Base-by-base conservation (phyloP, 2,329 filamentous ascomycete species). In the Fusarium beomiforme region DNA sequence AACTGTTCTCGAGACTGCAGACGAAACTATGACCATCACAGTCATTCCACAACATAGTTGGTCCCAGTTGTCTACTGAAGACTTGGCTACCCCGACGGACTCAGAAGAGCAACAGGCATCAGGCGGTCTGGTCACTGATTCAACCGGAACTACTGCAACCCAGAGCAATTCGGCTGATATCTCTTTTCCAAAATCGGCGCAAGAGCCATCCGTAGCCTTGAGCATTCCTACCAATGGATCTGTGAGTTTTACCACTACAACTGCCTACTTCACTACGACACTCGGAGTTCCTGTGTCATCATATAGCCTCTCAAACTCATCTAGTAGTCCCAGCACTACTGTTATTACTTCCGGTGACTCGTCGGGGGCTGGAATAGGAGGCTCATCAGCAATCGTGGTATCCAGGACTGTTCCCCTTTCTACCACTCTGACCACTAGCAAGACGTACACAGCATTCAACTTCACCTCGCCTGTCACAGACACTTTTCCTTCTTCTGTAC, bases 181-280 rank as follows among this genome's bases (percentile, higher is more conserved):
- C n/a, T 37, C 33, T 14, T 36, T 33, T 10, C 49, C 46, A 8
- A 29, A 43, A 16, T 36, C 31, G n/a, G 54, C 46, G 21, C 51
- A 63, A 33, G 31, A 8, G 13, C 34, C 31, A 23, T 41, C 51
- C 34, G 12, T 5, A 6, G 24, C 41, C 54, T 23, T 33, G 10
- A 47, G 36, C 14, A 19, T 23, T 17, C n/a, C 34, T 11, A 13
- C 31, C 13, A 49, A 56, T 26, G 34, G n/a, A 41, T 58, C 55
- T 13, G 17, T 33, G 26, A 29, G 31, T 36, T 19, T 71, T 24
- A 69, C 55, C 31, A 55, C 53, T 26, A 67, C 64, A 21, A 67
- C 61, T 41, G 31, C 41, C 16, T 46, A 55, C 26, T 49, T 56
- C 39, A 70, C 55, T 24, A 44, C 59, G 14, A 57, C 50, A 19